A percentile compares a stretch with the other conserved stretches of the same genome.
Conservation (phyloP, 495 filamentous ascomycete genomes). For the Neurospora discreta region DNA sequence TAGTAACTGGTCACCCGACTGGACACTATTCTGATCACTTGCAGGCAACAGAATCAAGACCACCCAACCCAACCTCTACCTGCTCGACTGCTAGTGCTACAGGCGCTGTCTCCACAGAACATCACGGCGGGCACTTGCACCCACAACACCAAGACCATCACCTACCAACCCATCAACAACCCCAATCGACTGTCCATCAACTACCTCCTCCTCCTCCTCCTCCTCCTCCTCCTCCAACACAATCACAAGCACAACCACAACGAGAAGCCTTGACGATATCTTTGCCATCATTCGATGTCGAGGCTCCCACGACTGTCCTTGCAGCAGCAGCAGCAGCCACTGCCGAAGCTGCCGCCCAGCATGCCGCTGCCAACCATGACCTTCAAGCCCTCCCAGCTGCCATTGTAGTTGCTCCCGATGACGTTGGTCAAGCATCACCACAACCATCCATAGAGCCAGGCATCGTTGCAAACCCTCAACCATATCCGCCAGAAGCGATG, state of each 20-base stretch:
- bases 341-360: conserved; percentile 9
- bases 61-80: not conserved
- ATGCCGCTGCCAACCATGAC: conserved; percentile 22
- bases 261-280: not conserved
- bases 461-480: not conserved
- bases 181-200: not conserved
- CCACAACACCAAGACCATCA: not conserved
- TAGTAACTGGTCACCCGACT: not conserved
- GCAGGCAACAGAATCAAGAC: not conserved
- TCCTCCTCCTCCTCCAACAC: not conserved
- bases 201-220: not conserved
- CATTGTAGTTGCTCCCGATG: conserved; percentile 18
- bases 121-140: not conserved
- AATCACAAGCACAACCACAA: not conserved
- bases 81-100: not conserved
- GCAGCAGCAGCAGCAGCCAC: not conserved
- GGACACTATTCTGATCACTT: not conserved
- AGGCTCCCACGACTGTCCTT: not conserved
- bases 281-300: not conserved
- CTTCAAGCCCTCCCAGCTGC: conserved; percentile 35
- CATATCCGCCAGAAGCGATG: not conserved
- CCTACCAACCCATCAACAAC: not conserved
- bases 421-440: not conserved
- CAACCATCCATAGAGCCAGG: conserved; percentile 8
- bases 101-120: not conserved